Conservation (phyloP, 148 eudicot species). For the Amaranthus hypochondriacus region DNA sequence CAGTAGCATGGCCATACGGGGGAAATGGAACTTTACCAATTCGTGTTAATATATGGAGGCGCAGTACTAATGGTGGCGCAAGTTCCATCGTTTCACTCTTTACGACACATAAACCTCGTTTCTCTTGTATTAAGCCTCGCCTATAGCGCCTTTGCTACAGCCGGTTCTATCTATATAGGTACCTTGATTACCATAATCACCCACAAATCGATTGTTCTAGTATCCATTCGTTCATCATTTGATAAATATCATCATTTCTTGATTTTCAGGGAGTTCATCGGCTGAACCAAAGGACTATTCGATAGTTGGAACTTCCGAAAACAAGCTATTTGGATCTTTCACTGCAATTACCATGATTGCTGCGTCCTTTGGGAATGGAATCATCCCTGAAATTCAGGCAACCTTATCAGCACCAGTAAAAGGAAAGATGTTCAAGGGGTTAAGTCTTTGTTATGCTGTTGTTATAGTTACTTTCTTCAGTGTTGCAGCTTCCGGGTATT, state of each 20-base stretch:
- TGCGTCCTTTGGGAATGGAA: slow-evolving; percentile 69
- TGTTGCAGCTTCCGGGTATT: slow-evolving; percentile 66
- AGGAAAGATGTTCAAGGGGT: slow-evolving; percentile 85
- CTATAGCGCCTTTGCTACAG: slow-evolving; percentile 61
- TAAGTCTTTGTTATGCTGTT: slow-evolving; percentile 52
- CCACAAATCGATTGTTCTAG: not conserved
- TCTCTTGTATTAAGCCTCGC: slow-evolving; percentile 32
- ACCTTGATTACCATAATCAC: not conserved
- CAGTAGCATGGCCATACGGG: slow-evolving; percentile 6
- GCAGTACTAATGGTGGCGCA: slow-evolving; percentile 12
- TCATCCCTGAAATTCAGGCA: slow-evolving; percentile 82
- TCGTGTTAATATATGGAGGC: slow-evolving; percentile 4
- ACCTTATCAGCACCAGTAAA: slow-evolving; percentile 67
- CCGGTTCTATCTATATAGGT: slow-evolving; percentile 62
- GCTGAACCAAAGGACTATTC: slow-evolving; percentile 48
- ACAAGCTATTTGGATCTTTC: slow-evolving; percentile 48
- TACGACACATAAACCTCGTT: slow-evolving; percentile 5
- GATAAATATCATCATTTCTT: not conserved
- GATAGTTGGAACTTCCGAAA: slow-evolving; percentile 28
- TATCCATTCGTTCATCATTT: not conserved
- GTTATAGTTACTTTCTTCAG: slow-evolving; percentile 54
- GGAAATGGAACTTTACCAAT: slow-evolving; percentile 2
- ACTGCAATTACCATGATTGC: slow-evolving; percentile 64
- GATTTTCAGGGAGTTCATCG: slow-evolving; percentile 40
- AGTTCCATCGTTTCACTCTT: slow-evolving; percentile 6